phyloP scores from a whole-genome alignment of 768 basidiomycete genomes.

The Paxillus involutus region DNA sequence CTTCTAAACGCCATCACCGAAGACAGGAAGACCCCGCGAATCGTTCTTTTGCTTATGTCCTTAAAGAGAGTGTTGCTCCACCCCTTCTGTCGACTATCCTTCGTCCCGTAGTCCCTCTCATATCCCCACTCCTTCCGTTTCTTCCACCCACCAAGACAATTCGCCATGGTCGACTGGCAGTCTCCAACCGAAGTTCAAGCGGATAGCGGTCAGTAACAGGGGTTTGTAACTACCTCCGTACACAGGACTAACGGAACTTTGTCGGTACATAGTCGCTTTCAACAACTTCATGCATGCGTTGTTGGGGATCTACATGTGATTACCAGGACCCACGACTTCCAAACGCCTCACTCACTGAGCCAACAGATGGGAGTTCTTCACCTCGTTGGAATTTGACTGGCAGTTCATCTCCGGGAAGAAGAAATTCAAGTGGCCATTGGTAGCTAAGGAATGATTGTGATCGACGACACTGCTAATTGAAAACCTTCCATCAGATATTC shows the following conservation, averaged over 20 bases:
- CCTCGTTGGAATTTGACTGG: constrained; percentile 66
- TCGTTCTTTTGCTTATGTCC: neutral
- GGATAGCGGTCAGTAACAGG: constrained; percentile 42
- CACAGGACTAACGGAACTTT: constrained; percentile 7
- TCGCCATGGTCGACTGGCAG: constrained; percentile 57
- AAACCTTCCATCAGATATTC: constrained; percentile 43
- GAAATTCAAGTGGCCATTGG: constrained; percentile 68
- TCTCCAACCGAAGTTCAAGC: constrained; percentile 45
- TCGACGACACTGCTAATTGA: neutral
- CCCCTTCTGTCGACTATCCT: neutral
- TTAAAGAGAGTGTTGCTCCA: constrained; percentile 6
- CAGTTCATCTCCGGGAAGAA: constrained; percentile 55
- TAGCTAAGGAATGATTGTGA: constrained; percentile 25
- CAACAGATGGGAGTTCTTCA: constrained; percentile 65
- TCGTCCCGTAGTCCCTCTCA: neutral
- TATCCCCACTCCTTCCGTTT: neutral
- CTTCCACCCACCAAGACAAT: neutral
- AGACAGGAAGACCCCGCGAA: constrained; percentile 1
- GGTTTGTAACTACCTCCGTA: neutral
- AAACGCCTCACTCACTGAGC: constrained; percentile 2
- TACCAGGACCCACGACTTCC: constrained; percentile 7
- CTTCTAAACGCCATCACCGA: constrained; percentile 22
- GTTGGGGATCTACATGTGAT: constrained; percentile 60
- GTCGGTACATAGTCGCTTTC: constrained; percentile 29
- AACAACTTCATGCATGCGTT: constrained; percentile 59